Base-by-base conservation (phyloP, 2,329 filamentous ascomycete genomes). In the Fusarium tricinctum region DNA sequence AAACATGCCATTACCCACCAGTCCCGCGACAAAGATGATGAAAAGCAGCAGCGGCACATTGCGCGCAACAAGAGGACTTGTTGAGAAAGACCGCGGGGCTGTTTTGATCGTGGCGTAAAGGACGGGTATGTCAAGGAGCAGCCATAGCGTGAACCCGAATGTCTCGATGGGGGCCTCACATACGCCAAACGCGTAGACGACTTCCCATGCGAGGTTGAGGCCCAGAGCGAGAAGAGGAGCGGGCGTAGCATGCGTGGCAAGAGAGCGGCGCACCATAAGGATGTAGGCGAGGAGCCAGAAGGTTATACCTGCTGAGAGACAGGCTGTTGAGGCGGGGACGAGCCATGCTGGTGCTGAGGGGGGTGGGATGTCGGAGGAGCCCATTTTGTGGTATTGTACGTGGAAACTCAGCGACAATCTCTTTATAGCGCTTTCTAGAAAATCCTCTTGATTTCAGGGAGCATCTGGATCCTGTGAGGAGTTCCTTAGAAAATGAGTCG, bases 191-290 rank as follows among this genome's bases (percentile, higher is more conserved):
- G 79, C 79, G 74, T 83, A 85, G 54, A 87, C 76, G 4, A 84
- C 73, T 70, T 87, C 84, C 84, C 85, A 86, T 2, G 80, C 81
- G 33, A 86, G 78, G 61, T 87, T 86, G 70, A 83, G 70, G 15
- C 80, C 80, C 12, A 86, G 80, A 1, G 82, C 79, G 48, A 85
- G 71, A 13, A 86, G 71, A 0, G 85, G 84, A 75, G 86, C 83
- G 35, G 83, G 79, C 66, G 84, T 86, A 6, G 82, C 82, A 38
- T 78, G 78, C 19, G 83, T 84, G 50, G 73, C 74, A n/a, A 84
- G 72, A 2, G 82, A 81, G 54, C 83, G 81, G 3, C 76, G 79
- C 14, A 79, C 76, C 77, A 85, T 83, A 66, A 86, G 78, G 45
- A 85, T 71, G 74, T 86, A 86, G 44, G 78, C 75, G 23, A 74